Evolutionary conservation across 129 eudicot genomes (phyloP).

Genomic region (Cynara cardunculus): DNA sequence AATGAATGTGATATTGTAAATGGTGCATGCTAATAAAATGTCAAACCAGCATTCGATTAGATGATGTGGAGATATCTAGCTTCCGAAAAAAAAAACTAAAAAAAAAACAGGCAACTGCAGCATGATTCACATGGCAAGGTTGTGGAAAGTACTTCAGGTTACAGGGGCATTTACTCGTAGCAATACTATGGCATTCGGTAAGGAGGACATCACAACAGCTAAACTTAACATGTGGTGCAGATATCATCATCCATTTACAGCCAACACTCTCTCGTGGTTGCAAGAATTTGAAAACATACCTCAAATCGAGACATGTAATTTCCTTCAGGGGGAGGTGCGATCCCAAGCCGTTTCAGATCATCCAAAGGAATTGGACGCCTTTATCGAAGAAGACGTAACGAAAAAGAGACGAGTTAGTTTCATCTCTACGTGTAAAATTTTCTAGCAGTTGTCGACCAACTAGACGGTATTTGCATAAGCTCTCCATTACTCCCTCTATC

Average conservation of each 20-base stretch:
- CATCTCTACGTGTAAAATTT: neutral
- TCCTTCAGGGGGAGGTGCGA: conserved; percentile 97
- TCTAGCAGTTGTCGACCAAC: neutral
- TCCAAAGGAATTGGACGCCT: conserved; percentile 77
- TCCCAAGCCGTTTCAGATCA: conserved; percentile 83
- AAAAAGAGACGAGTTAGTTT: neutral
- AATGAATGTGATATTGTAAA: neutral
- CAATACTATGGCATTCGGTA: neutral
- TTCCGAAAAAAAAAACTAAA: neutral
- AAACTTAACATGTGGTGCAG: neutral
- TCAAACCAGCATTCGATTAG: neutral
- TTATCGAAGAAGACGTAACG: neutral
- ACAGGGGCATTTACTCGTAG: neutral
- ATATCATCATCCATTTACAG: neutral
- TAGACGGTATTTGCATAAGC: neutral
- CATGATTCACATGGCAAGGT: neutral
- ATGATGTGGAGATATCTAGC: neutral
- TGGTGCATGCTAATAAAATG: neutral
- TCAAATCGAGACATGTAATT: conserved; percentile 86
- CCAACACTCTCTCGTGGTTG: conserved; percentile 1
- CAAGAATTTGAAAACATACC: conserved; percentile 39
- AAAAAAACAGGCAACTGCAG: neutral
- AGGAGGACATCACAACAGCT: neutral
- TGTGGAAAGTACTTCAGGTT: neutral
- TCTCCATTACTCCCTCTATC: neutral